These are phyloP conservation scores for Proliferodiscus dingleyae DNA, from an alignment of 2,329 filamentous ascomycete species.

Conservation along the genomic window DNA sequence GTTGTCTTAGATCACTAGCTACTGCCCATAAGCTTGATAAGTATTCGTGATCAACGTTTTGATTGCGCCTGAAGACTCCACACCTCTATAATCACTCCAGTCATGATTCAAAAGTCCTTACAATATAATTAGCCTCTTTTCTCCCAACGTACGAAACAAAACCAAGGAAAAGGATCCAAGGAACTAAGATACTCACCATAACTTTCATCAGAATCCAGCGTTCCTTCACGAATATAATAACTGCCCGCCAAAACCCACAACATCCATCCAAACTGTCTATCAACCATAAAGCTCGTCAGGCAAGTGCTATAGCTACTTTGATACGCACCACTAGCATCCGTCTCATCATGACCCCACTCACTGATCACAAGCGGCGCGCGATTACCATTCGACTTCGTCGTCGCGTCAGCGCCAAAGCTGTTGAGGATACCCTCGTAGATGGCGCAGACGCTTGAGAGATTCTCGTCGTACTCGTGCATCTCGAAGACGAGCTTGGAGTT, in stretches of 20 bases:
- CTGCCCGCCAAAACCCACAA: constrained; percentile 53
- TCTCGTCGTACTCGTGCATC: constrained; percentile 41
- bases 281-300: constrained; percentile 38
- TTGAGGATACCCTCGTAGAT: constrained; percentile 34
- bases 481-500: constrained; percentile 43
- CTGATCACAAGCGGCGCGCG: constrained; percentile 38
- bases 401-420: constrained; percentile 38
- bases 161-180: too few species aligned
- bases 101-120: constrained; percentile 13
- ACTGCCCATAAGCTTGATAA: constrained; percentile 12
- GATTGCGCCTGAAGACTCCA: constrained; percentile 3
- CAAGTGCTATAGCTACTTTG: constrained; percentile 45
- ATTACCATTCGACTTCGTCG: constrained; percentile 30
- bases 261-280: constrained; percentile 46
- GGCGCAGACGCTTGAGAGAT: constrained; percentile 3
- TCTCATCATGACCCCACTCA: constrained; percentile 44
- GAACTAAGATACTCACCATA: constrained; percentile 43
- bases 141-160: not conserved
- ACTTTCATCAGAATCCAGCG: constrained; percentile 49
- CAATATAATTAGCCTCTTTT: not conserved
- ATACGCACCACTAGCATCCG: constrained; percentile 39
- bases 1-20: too few species aligned
- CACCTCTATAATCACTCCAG: constrained; percentile 12
- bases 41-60: constrained; percentile 8
- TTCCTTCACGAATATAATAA: constrained; percentile 50